A percentile compares a stretch with the other conserved stretches of the same genome.
phyloP scores from a whole-genome alignment of 2,329 filamentous ascomycete genomes.

The Hortaea sp. region DNA sequence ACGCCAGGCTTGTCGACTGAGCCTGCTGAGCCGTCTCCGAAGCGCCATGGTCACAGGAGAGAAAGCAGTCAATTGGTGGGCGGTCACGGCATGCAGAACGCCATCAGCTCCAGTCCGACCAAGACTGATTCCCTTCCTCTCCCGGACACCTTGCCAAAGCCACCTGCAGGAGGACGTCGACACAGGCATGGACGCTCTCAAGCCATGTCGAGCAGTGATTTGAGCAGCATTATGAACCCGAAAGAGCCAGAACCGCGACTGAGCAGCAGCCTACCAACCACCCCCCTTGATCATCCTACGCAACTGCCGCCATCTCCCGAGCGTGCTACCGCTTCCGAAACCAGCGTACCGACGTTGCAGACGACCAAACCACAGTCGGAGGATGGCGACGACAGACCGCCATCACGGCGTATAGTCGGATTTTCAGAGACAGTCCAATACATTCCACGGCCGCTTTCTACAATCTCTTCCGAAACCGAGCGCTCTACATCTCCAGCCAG shows the following conservation, averaged over 20 bases:
- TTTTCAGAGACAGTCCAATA: constrained; percentile 80
- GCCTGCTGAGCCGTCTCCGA: constrained; percentile 32
- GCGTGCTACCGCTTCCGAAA: neutral
- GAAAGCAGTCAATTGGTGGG: constrained; percentile 82
- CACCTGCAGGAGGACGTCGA: constrained; percentile 49
- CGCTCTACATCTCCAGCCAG: constrained; percentile 61
- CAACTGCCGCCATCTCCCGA: neutral
- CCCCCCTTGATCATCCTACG: constrained; percentile 17
- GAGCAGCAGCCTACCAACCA: constrained; percentile 26
- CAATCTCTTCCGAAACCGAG: constrained; percentile 75
- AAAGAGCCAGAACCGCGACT: constrained; percentile 15
- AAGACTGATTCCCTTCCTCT: constrained; percentile 51
- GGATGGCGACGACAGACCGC: constrained; percentile 23
- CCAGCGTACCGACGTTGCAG: neutral
- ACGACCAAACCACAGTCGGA: constrained; percentile 7
- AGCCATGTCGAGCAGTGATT: constrained; percentile 71
- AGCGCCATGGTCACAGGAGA: constrained; percentile 57
- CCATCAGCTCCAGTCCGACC: constrained; percentile 60
- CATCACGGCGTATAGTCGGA: constrained; percentile 58
- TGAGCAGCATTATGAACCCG: constrained; percentile 57
- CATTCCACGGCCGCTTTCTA: constrained; percentile 70
- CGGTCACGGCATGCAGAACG: constrained; percentile 45
- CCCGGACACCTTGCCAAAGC: constrained; percentile 36
- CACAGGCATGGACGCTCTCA: constrained; percentile 73
- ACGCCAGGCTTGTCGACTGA: constrained; percentile 28